phyloP scores from a whole-genome alignment of 2,329 filamentous ascomycete genomes.

The Lanzia echinophila region DNA sequence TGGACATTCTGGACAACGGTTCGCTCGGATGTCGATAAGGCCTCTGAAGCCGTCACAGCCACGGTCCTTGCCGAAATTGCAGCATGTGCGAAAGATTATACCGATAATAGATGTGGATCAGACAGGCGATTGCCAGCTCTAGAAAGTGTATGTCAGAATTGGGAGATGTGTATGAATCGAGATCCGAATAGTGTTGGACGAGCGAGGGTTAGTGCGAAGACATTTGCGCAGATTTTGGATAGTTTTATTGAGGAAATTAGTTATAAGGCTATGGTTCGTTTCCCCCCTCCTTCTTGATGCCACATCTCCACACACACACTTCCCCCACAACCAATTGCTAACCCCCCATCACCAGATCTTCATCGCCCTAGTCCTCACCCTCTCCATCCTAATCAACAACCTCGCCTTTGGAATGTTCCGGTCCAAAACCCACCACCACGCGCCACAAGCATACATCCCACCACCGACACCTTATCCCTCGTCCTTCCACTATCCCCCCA shows the following conservation, averaged over 20 bases:
- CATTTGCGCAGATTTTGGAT: conserved; percentile 89
- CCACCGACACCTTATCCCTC: conserved; percentile 21
- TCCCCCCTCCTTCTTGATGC: neutral
- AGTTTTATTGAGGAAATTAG: conserved; percentile 87
- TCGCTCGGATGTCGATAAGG: conserved; percentile 35
- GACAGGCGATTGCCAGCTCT: conserved; percentile 65
- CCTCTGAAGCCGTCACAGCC: conserved; percentile 53
- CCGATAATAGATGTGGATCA: conserved; percentile 66
- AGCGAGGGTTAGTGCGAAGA: conserved; percentile 75
- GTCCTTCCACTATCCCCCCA: conserved; percentile 11
- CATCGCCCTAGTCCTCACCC: conserved; percentile 43
- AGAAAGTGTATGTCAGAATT: conserved; percentile 65
- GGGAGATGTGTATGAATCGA: conserved; percentile 82
- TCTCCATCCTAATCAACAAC: conserved; percentile 46
- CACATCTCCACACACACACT: neutral
- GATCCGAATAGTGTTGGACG: conserved; percentile 73
- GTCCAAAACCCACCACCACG: conserved; percentile 15
- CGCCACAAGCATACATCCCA: conserved; percentile 12
- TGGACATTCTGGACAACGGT: conserved; percentile 28
- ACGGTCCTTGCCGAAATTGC: conserved; percentile 68
- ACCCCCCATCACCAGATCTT: conserved; percentile 37
- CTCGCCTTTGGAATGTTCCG: conserved; percentile 36
- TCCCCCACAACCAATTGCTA: neutral
- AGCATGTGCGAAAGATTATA: conserved; percentile 73
- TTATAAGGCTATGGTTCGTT: conserved; percentile 66